phyloP scores from a whole-genome alignment of 2,329 filamentous ascomycete species.

The Phyllosticta paracitricarpa region DNA sequence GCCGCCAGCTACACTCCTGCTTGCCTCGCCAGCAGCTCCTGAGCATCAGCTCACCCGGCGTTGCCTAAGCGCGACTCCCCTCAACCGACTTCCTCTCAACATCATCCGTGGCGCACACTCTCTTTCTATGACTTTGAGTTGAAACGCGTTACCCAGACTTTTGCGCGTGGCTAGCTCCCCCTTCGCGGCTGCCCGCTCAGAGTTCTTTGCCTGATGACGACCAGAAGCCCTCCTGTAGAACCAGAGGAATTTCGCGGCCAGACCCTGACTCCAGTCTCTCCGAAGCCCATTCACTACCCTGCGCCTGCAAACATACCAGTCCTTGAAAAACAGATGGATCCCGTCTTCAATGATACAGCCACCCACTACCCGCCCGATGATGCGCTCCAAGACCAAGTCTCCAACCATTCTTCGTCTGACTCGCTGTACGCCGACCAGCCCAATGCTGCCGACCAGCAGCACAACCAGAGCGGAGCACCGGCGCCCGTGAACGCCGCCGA shows the following conservation, averaged over 20 bases:
- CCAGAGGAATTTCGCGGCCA: conserved; percentile 53
- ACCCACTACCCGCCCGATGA: conserved; percentile 40
- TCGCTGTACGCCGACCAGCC: conserved; percentile 24
- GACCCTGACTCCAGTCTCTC: conserved; percentile 59
- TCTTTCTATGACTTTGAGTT: conserved; percentile 21
- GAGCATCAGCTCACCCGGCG: neutral
- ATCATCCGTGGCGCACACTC: conserved; percentile 9
- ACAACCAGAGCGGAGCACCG: conserved; percentile 16
- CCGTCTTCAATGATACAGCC: conserved; percentile 57
- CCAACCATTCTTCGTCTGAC: conserved; percentile 18
- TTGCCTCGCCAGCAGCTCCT: neutral
- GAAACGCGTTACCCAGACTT: conserved; percentile 7
- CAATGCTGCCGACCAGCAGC: conserved; percentile 8
- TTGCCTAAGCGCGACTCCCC: neutral
- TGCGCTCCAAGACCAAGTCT: conserved; percentile 23
- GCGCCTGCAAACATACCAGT: conserved; percentile 61
- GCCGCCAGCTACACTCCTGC: conserved; percentile 8
- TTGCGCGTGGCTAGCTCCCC: conserved; percentile 9
- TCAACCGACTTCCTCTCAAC: neutral
- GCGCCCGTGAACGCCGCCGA: conserved; percentile 16
- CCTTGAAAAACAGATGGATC: conserved; percentile 62
- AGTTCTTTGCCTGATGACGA: conserved; percentile 40
- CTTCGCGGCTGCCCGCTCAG: conserved; percentile 17
- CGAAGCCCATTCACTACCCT: conserved; percentile 58
- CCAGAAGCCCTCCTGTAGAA: conserved; percentile 43